These are phyloP conservation scores for Cubamyces lactineus DNA, from an alignment of 768 basidiomycete species.

Conservation along the genomic window DNA sequence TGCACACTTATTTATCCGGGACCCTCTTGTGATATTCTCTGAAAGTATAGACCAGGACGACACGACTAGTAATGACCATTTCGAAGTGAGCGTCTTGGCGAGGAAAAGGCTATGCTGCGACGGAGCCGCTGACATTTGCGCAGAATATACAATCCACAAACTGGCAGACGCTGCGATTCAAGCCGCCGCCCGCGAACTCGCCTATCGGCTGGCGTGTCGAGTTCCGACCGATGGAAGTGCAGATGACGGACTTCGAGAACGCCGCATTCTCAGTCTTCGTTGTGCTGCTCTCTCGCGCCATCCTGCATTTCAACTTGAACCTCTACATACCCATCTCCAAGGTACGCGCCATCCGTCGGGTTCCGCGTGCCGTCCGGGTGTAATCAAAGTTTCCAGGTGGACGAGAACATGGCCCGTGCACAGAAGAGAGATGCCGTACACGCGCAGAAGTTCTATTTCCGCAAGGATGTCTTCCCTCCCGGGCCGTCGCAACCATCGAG, in stretches of 20 bases:
- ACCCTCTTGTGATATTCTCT: conserved; percentile 93
- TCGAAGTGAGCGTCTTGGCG: conserved; percentile 65
- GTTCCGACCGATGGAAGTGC: conserved; percentile 98
- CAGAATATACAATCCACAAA: conserved; percentile 99
- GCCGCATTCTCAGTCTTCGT: conserved; percentile 96
- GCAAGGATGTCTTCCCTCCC: conserved; percentile 75
- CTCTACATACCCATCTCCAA: conserved; percentile 98
- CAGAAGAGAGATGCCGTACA: conserved; percentile 80
- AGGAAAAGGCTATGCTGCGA: background rate
- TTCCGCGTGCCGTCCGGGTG: background rate
- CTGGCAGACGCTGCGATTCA: conserved; percentile 99
- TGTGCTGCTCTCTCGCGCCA: conserved; percentile 91
- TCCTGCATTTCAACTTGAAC: conserved; percentile 88
- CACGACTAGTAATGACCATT: conserved; percentile 85
- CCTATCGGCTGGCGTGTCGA: conserved; percentile 98
- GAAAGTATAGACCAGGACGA: conserved; percentile 96
- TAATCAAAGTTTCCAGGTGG: conserved; percentile 61
- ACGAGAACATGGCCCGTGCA: conserved; percentile 93
- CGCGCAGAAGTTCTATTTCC: conserved; percentile 84
- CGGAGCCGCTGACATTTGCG: background rate
- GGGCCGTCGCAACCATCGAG: conserved; percentile 37
- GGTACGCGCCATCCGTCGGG: conserved; percentile 44
- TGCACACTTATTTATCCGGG: conserved; percentile 95
- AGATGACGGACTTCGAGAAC: conserved; percentile 98
- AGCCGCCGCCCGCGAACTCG: conserved; percentile 93